Base-by-base conservation (phyloP, 2,329 filamentous ascomycete species). In the Stagonosporopsis cucurbitacearum region DNA sequence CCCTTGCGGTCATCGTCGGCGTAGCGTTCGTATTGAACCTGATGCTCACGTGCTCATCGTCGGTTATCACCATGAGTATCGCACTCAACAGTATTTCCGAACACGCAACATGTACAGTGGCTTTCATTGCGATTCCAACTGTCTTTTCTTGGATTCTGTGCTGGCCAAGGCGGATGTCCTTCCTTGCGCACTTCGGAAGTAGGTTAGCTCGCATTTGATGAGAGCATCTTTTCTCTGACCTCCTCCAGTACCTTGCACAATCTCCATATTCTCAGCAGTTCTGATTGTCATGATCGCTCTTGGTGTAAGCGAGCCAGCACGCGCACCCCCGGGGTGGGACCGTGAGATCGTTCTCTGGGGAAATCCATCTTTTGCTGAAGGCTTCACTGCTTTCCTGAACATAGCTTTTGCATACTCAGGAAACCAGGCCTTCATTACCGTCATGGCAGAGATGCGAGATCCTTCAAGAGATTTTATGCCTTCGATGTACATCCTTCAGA, bases 271-370 rank as follows among this genome's bases (percentile, higher is more conserved):
- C 26, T 65, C 80, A 2, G 86, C 87, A 19, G 86, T 89, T 32
- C 77, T 86, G 48, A 81, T 89, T 66, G 86, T 86, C 57, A 88
- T 90, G 77, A 81, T 88, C 62, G 85, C 81, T 8, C 82, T 88
- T 2, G 86, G 85, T 2, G 69, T 87, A 33, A 63, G 69, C 35
- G 72, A 75, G 28, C 76, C 77, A 4, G 72, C 71, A 40, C 42
- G 58, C 23, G 75, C 50, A 8, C 56, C 50, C 20, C 45, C 56
- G 17, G 55, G 47, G 3, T 52, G 43, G 48, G 36, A 57, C n/a
- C 23, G 30, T 5, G 47, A 50, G 12, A 40, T 55, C 25, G 40
- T 25, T 12, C 4, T 57, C 13, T 44, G 47, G 17, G 52, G 52
- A 13, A 50, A 50, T 17, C 54, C 61, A n/a, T 17, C 56, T 8